Base-by-base conservation (phyloP, 2,329 filamentous ascomycete species). In the Trichoderma sp. region DNA sequence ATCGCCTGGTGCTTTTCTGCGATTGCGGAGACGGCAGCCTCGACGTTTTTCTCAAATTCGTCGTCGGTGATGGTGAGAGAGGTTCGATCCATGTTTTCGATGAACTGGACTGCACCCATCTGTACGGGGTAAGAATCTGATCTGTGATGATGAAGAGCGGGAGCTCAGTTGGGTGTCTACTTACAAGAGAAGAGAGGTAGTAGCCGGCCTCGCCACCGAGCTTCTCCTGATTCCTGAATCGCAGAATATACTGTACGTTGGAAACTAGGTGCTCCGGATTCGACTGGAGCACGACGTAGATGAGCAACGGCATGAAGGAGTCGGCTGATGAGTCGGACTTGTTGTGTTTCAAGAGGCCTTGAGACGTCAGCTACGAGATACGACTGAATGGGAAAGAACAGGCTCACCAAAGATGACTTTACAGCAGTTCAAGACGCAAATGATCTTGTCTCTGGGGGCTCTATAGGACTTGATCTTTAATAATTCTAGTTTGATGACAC, bases 211-310 rank as follows among this genome's bases (percentile, higher is more conserved):
- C 95, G n/a, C 95, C 95, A 27, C 92, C 92, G 1, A 99, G 88
- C 78, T 98, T 98, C 64, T 99, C 95, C 79, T 97, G 95, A 75
- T 98, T 97, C 61, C 95, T 89, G 82, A 99, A 99, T 54, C 96
- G 90, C 61, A 98, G 84, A 71, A 99, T 98, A 78, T 99, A 99
- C 79, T 99, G 95, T 3, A 99, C 92, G 78, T 99, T 99, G 68
- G 94, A 97, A 29, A 98, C 94, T 37, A 99, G 83, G 78, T 98
- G 93, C 70, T 97, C 94, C 0, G 95, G 95, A 73, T 97, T 97
- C 53, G 93, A 93, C 79, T 95, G 92, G 29, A 99, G 84, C 13
- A 98, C 94, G 29, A 97, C 95, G 73, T 97, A 98, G 67, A 99
- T 99, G 67, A 99, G 85, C 32, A 98, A 84, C 5, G 95, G 92